Conservation (phyloP, 495 filamentous ascomycete species). For the Collariella sp. region DNA sequence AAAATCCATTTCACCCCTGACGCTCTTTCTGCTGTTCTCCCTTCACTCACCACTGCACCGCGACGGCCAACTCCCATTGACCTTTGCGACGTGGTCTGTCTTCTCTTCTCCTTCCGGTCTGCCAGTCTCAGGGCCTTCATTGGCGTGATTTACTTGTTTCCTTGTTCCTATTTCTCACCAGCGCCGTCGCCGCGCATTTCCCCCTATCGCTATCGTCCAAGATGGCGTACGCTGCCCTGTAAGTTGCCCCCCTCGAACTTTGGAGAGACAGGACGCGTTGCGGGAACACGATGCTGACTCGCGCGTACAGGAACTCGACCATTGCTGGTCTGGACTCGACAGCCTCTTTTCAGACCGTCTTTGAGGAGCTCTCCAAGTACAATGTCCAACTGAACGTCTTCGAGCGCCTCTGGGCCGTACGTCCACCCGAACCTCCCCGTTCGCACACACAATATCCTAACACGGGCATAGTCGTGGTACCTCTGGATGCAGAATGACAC, state of each 20-base stretch:
- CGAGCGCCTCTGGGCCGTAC: constrained; percentile 84
- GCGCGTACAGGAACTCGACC: constrained; percentile 36
- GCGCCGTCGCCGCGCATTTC: background rate
- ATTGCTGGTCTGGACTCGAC: constrained; percentile 41
- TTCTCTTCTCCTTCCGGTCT: constrained; percentile 5
- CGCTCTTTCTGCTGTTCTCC: background rate
- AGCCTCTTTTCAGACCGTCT: constrained; percentile 67
- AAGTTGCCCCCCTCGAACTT: constrained; percentile 12
- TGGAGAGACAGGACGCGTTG: background rate
- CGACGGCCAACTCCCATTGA: constrained; percentile 4
- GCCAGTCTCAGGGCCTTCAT: background rate
- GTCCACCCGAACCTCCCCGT: constrained; percentile 17
- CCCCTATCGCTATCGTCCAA: constrained; percentile 9
- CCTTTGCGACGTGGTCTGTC: constrained; percentile 7
- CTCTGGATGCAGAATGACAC: constrained; percentile 98
- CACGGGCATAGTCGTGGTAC: constrained; percentile 57
- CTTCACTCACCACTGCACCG: constrained; percentile 11
- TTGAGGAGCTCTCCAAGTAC: constrained; percentile 77
- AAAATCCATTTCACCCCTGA: constrained; percentile 22
- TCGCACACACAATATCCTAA: background rate
- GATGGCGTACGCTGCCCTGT: constrained; percentile 36
- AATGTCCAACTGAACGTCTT: constrained; percentile 78
- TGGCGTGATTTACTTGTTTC: background rate
- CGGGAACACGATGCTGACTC: constrained; percentile 15
- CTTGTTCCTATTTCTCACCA: background rate